Evolutionary conservation across 495 filamentous ascomycete species (phyloP).

Genomic region (Aspergillus sclerotiicarbonarius): DNA sequence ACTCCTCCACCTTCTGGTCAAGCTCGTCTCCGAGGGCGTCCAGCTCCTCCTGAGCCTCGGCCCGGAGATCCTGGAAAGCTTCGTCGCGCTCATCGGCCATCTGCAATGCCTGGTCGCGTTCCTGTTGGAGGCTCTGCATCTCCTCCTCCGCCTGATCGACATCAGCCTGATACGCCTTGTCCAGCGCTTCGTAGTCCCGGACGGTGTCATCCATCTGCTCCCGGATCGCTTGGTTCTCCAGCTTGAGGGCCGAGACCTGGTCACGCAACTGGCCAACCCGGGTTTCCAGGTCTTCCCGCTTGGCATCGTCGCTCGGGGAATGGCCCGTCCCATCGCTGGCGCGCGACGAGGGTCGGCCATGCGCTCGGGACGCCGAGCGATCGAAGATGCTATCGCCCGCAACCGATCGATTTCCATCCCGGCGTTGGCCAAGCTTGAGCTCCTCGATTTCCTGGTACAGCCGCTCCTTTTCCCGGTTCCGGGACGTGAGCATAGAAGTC

Average conservation of each 20-base stretch:
- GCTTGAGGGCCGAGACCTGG: conserved; percentile 75
- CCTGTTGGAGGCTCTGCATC: conserved; percentile 67
- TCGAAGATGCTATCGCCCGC: conserved; percentile 91
- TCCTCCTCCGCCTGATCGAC: conserved; percentile 75
- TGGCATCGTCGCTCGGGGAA: conserved; percentile 71
- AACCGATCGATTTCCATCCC: conserved; percentile 60
- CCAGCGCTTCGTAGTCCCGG: conserved; percentile 63
- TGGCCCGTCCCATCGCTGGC: conserved; percentile 66
- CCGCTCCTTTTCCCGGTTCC: conserved; percentile 91
- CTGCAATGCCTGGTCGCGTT: conserved; percentile 81
- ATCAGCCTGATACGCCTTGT: conserved; percentile 69
- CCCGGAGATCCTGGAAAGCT: conserved; percentile 73
- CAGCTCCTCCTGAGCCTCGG: conserved; percentile 81
- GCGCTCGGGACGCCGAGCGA: conserved; percentile 82
- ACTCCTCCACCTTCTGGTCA: conserved; percentile 69
- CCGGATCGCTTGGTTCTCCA: conserved; percentile 79
- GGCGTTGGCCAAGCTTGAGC: conserved; percentile 79
- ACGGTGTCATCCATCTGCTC: conserved; percentile 67
- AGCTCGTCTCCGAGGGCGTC: conserved; percentile 77
- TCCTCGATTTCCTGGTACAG: conserved; percentile 97
- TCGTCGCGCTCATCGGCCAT: conserved; percentile 75
- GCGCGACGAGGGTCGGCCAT: conserved; percentile 69
- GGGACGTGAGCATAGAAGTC: conserved; percentile 94
- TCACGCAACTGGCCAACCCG: conserved; percentile 82
- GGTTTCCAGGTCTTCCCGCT: conserved; percentile 82